Conservation (phyloP, 75 land plant species). For the Sequoia sempervirens region DNA sequence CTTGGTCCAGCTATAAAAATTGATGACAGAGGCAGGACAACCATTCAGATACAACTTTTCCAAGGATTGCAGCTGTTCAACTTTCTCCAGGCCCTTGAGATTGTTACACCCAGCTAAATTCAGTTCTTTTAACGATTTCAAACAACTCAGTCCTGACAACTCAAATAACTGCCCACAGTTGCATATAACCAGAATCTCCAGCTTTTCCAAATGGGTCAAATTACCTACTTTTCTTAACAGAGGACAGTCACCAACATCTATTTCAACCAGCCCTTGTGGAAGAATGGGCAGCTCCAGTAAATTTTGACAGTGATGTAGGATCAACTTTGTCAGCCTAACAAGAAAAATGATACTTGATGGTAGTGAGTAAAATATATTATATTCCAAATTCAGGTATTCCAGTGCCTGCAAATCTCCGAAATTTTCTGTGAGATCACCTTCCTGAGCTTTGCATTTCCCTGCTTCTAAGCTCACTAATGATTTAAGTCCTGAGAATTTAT, state of each 20-base stretch:
- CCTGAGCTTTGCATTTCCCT: neutral
- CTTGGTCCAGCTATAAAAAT: neutral
- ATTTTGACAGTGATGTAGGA: neutral
- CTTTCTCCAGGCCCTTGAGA: neutral
- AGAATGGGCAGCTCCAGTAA: neutral
- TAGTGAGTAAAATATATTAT: neutral
- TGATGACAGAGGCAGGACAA: neutral
- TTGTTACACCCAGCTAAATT: neutral
- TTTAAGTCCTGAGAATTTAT: neutral
- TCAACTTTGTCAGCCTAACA: neutral
- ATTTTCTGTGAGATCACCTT: neutral
- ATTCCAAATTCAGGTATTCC: neutral
- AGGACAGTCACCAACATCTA: neutral
- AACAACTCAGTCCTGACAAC: neutral
- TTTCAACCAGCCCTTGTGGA: neutral
- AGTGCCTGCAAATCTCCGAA: neutral
- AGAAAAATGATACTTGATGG: neutral
- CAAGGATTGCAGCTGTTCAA: neutral
- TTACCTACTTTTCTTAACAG: neutral
- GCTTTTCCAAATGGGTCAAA: neutral
- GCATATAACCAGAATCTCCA: neutral
- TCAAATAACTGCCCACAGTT: neutral
- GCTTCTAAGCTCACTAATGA: neutral
- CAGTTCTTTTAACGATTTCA: neutral
- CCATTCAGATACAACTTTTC: neutral